Evolutionary conservation across 495 filamentous ascomycete genomes (phyloP), one percentile per base, ranked within the genome.

Genomic region (Penicillium subrubescens): DNA sequence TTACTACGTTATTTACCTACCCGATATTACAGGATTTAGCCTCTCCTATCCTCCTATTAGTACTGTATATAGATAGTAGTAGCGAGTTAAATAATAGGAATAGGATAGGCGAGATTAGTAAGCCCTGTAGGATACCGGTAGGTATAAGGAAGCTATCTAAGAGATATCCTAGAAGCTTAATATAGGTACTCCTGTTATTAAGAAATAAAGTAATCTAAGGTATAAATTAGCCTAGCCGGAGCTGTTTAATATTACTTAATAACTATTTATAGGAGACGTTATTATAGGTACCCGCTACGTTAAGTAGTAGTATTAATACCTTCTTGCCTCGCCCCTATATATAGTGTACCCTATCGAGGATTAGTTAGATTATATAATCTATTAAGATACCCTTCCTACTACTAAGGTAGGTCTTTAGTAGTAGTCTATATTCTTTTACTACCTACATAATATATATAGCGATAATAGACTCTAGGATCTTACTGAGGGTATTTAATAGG

Each of bases 61-160:
- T 1, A 15, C 27, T 21, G 11, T 35, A 54, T 8, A 8, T 12
- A 3, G 27, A 5, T 3, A 54, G 7, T 33, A 54, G 51, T 3
- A 5, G 27, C 0, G n/a, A 5, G n/a, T 54, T 54, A 34, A 33
- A 54, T 33, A 54, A 14, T 31, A 54, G 51, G 51, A 33, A 54
- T n/a, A 54, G 51, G 31, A 54, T 54, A 7, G 14, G 51, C 10
- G 51, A 54, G 12, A 54, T 31, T 8, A 11, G 51, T 7, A n/a
- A 54, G 2, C 51, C 51, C 34, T 54, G 34, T n/a, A 25, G 51
- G n/a, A 54, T 54, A 19, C 51, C 3, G 4, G 55, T 70, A 0
- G 41, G 35, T 2, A 50, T 62, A 0, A 51, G 50, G n/a, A 67
- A 52, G 5, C 12, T 6, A 8, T 64, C 64, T 17, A 27, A 64